phyloP scores from a whole-genome alignment of 768 basidiomycete species.

The Russula sp. region DNA sequence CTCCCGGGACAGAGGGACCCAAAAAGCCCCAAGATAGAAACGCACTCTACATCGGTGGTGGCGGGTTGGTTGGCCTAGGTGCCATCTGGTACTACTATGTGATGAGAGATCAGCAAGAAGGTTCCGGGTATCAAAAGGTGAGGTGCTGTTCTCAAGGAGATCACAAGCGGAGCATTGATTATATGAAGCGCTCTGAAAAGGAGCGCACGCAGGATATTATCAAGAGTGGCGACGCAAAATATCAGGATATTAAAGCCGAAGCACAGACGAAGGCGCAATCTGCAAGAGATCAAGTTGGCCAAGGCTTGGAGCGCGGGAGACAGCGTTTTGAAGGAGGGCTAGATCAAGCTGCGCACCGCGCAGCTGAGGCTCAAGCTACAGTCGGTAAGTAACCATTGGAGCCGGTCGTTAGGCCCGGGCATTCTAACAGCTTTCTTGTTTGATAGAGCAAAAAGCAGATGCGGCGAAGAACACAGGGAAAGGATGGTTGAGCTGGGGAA shows the following conservation, averaged over 20 bases:
- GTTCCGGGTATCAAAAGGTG: not conserved
- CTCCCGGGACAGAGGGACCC: not conserved
- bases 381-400: slow-evolving; percentile 11
- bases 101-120: not conserved
- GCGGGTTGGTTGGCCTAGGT: slow-evolving; percentile 16
- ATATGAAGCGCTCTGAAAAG: not conserved
- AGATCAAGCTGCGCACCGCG: slow-evolving; percentile 7
- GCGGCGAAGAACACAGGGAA: slow-evolving; percentile 22
- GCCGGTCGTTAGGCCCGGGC: not conserved
- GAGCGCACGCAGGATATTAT: slow-evolving; percentile 2
- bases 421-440: not conserved
- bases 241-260: slow-evolving; percentile 15
- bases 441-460: slow-evolving; percentile 15
- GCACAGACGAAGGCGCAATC: slow-evolving; percentile 8
- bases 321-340: slow-evolving; percentile 14
- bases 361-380: not conserved
- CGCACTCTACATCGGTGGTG: slow-evolving; percentile 12
- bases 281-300: slow-evolving; percentile 3
- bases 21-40: not conserved
- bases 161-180: not conserved
- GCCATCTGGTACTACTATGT: slow-evolving; percentile 28
- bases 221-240: slow-evolving; percentile 9
- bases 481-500: slow-evolving; percentile 26
- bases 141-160: not conserved
- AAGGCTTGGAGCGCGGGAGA: slow-evolving; percentile 19